Evolutionary conservation across 176 grass and related monocot genomes (phyloP), one percentile per base, ranked within the genome.

Genomic region (Themeda triandra): DNA sequence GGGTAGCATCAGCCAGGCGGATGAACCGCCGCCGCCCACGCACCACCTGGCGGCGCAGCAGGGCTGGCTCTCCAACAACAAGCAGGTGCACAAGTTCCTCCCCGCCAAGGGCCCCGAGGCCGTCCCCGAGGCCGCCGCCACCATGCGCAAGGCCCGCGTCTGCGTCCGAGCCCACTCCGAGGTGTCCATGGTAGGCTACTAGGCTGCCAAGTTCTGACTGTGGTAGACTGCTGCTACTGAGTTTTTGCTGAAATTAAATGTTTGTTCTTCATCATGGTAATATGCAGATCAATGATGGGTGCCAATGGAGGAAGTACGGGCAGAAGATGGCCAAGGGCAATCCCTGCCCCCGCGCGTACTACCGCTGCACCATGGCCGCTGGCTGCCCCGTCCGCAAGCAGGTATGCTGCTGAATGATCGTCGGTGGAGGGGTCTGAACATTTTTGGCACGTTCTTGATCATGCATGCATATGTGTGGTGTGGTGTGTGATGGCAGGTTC

Each of bases 271-370:
- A 29, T 51, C 4, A 17, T 77, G 32, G 33, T 44, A 6, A 5
- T 24, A 48, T 73, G 77, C 80, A 97, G 92, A 97, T 97, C 69
- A 92, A 87, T 54, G 95, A 97, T 79, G 95, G 95, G 10, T 97
- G 95, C 77, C 92, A 94, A 78, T 94, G 95, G 95, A 94, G 92
- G 71, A 97, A 97, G 80, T 94, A 97, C 58, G 95, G 95, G 64
- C 90, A 97, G 84, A 97, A 97, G 87, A 94, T 97, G 92, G 90
- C 90, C 10, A 97, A 97, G 79, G 95, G 95, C 54, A 97, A 94
- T 32, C 95, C 95, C 3, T 97, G 90, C 78, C 95, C 95, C 0
- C 92, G 90, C 13, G 90, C 92, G 19, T 97, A 97, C 48, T 97
- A 94, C 88, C 86, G 90, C 5, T 97, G 95, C 88, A 94, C 92